phyloP scores from a whole-genome alignment of 1,284 basidiomycete genomes.

The Leucocoprinus gongylophorus region DNA sequence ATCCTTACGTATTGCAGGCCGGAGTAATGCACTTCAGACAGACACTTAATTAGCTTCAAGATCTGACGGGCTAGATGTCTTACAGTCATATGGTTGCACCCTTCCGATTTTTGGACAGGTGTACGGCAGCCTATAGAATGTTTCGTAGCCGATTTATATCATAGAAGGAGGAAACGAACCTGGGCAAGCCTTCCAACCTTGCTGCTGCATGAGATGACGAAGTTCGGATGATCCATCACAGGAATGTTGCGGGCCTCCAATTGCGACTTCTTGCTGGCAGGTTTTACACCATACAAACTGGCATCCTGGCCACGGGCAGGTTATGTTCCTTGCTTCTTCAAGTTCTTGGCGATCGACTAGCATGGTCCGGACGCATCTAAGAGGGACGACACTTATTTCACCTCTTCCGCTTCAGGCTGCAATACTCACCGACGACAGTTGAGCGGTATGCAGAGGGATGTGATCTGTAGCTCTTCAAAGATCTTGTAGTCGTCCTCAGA shows the following conservation, averaged over 20 bases:
- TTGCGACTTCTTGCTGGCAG: conserved; percentile 40
- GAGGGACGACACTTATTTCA: too few species aligned
- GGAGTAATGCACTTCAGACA: conserved; percentile 44
- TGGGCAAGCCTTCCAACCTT: conserved; percentile 54
- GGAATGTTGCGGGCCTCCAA: conserved; percentile 38
- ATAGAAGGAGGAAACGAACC: conserved; percentile 25
- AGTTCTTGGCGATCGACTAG: conserved; percentile 46
- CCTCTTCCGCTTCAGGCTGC: neutral
- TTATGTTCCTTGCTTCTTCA: conserved; percentile 25
- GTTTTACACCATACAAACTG: conserved; percentile 46
- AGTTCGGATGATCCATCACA: conserved; percentile 52
- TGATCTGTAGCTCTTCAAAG: conserved; percentile 49
- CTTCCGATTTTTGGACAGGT: conserved; percentile 47
- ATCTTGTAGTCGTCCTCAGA: conserved; percentile 39
- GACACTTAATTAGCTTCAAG: neutral
- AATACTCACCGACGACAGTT: conserved; percentile 41
- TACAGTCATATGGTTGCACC: conserved; percentile 64
- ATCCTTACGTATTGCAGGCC: conserved; percentile 48
- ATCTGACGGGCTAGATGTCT: conserved; percentile 1
- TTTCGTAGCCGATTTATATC: neutral
- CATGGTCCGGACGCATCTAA: conserved; percentile 24
- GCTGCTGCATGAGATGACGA: conserved; percentile 41
- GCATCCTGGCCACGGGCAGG: conserved; percentile 28
- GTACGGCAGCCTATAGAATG: conserved; percentile 46
- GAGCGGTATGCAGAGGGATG: conserved; percentile 44